phyloP scores from a whole-genome alignment of 2,329 filamentous ascomycete genomes.

The Fusarium chlamydosporum region DNA sequence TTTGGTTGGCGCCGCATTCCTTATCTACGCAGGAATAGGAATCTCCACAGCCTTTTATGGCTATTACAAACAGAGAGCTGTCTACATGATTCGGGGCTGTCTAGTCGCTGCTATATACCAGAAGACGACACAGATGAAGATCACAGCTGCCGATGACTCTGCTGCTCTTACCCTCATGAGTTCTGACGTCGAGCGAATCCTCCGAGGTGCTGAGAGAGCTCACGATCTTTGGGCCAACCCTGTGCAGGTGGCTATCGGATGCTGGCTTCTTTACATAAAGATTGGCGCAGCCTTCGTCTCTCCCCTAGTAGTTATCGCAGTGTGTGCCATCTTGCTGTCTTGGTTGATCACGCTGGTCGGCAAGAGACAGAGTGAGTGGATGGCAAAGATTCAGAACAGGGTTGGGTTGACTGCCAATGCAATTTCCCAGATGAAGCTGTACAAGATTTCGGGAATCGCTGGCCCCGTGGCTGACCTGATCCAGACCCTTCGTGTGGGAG shows the following conservation, averaged over 20 bases:
- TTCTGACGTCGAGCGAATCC: constrained; percentile 62
- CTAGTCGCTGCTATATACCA: constrained; percentile 55
- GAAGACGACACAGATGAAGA: constrained; percentile 53
- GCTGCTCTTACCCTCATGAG: constrained; percentile 64
- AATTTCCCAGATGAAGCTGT: constrained; percentile 54
- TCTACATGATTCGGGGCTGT: constrained; percentile 54
- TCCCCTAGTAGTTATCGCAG: constrained; percentile 61
- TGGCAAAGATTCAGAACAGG: constrained; percentile 55
- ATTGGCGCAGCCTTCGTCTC: constrained; percentile 64
- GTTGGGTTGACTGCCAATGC: constrained; percentile 53
- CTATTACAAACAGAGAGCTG: constrained; percentile 56
- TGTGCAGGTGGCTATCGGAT: constrained; percentile 61
- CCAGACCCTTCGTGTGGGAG: constrained; percentile 49
- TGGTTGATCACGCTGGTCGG: constrained; percentile 38
- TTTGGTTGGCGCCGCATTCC: constrained; percentile 58
- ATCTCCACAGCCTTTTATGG: constrained; percentile 58
- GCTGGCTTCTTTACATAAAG: constrained; percentile 63
- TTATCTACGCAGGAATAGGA: constrained; percentile 60
- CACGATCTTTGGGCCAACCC: constrained; percentile 60
- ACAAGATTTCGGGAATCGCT: constrained; percentile 53
- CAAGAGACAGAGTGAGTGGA: constrained; percentile 54
- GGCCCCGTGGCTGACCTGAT: constrained; percentile 51
- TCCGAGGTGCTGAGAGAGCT: constrained; percentile 52
- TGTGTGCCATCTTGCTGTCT: constrained; percentile 41
- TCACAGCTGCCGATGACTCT: constrained; percentile 55